Evolutionary conservation across 2,329 filamentous ascomycete genomes (phyloP), one percentile per base, ranked within the genome.

Genomic region (Cytospora piceicola): DNA sequence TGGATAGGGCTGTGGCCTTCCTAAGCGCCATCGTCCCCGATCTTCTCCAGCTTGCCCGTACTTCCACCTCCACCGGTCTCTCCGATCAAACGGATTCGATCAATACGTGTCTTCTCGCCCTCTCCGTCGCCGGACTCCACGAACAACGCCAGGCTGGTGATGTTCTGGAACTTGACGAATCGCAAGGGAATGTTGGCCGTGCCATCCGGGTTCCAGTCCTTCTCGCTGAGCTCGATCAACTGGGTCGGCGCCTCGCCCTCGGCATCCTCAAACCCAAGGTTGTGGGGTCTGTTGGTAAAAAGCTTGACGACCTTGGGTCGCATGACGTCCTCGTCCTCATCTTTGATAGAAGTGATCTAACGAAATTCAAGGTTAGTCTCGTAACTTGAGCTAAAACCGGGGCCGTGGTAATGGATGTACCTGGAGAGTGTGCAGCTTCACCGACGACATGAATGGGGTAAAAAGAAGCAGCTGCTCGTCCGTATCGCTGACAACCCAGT

Each of bases 151-250:
- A 99, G 75, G 68, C 89, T 95, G 67, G 88, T 90, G 62, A 97
- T 91, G 75, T 93, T 96, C 80, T 98, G 95, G 82, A 98, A 99
- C 81, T 97, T 97, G 79, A 99, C 95, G 74, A 94, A 97, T 17
- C 94, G 91, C 72, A 98, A 80, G 54, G 85, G 79, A 62, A 94
- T 80, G 72, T 83, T 91, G 17, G 88, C 90, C 11, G 92, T 94
- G 60, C 88, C 90, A 17, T 91, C 87, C 54, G 84, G 81, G 76
- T 93, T 91, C 94, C 95, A 99, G 74, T 97, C 92, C 61, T 85
- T 83, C 55, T 88, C 82, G 68, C 84, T 82, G 53, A 99, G 83
- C 72, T 89, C 89, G 67, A 97, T 87, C 61, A 83, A 85, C 78
- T 99, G 95, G 20, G 92, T 94, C 0, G 92, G 85, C 58, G 89